A percentile compares a stretch with the other conserved stretches of the same genome.
phyloP scores from a whole-genome alignment of 2,329 filamentous ascomycete species.

The Colletotrichum orbiculare region DNA sequence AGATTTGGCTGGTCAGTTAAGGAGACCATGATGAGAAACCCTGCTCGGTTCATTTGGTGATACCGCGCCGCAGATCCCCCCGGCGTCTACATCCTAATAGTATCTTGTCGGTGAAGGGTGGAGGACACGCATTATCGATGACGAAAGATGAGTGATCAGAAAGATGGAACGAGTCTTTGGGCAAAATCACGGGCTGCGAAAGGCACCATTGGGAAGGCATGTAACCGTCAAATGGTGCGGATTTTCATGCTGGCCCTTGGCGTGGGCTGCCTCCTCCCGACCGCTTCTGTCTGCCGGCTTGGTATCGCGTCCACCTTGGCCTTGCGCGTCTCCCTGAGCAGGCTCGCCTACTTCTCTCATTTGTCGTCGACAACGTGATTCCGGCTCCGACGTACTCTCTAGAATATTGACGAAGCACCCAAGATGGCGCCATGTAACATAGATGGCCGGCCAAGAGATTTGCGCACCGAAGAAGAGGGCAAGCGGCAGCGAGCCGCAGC shows the following conservation, averaged over 20 bases:
- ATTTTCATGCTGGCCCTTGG: conserved; percentile 29
- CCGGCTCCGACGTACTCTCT: conserved; percentile 5
- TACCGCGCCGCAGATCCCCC: conserved; percentile 14
- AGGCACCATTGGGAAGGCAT: conserved; percentile 12
- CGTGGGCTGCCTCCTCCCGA: conserved; percentile 35
- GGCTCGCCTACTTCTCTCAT: conserved; percentile 18
- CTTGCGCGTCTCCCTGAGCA: conserved; percentile 9
- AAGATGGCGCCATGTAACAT: conserved; percentile 31
- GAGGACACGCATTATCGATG: conserved; percentile 13
- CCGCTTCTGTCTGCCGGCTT: conserved; percentile 36
- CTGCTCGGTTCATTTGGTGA: conserved; percentile 31
- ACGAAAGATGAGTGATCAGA: conserved; percentile 15
- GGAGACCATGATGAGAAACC: conserved; percentile 13
- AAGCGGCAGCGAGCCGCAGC: conserved; percentile 15
- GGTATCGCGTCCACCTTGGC: conserved; percentile 23
- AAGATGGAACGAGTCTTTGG: conserved; percentile 18
- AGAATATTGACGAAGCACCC: conserved; percentile 16
- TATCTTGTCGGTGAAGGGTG: conserved; percentile 19
- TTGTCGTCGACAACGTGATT: conserved; percentile 12
- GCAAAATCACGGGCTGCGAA: conserved; percentile 20
- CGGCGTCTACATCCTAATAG: background rate
- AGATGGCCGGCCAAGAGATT: conserved; percentile 32
- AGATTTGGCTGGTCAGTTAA: conserved; percentile 31
- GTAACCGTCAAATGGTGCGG: conserved; percentile 11
- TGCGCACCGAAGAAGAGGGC: conserved; percentile 25